phyloP scores from a whole-genome alignment of 257 asterid species.

The Jacaranda copaia region DNA sequence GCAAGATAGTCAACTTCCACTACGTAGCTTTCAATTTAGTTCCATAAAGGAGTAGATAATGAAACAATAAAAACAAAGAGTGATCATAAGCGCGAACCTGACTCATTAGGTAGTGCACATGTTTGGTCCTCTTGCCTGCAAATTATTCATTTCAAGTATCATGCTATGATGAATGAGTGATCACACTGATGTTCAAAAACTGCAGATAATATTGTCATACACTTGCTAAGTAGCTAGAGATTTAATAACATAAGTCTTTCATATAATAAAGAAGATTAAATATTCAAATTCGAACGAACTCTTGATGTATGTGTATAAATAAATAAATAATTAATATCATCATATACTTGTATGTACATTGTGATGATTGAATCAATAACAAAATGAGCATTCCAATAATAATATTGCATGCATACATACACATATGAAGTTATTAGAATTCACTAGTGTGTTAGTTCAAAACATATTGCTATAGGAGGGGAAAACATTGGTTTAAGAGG shows the following conservation, averaged over 20 bases:
- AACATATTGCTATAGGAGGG: too few species aligned
- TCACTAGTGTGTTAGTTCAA: too few species aligned
- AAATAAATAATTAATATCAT: too few species aligned
- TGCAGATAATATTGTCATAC: constrained; percentile 11
- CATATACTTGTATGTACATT: not conserved
- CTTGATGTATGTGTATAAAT: too few species aligned
- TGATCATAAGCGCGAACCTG: constrained; percentile 28
- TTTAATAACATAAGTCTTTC: too few species aligned
- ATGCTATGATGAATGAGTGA: constrained; percentile 12
- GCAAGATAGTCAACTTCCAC: constrained; percentile 38
- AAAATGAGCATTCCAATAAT: not conserved
- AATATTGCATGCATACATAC: too few species aligned
- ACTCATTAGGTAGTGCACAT: constrained; percentile 44
- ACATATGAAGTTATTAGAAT: too few species aligned
- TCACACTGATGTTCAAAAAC: constrained; percentile 8
- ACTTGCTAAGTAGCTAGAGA: too few species aligned
- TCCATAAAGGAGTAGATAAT: constrained; percentile 1
- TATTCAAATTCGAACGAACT: too few species aligned
- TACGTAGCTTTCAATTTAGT: not conserved
- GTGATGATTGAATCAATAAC: constrained; percentile 24
- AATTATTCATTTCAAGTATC: constrained; percentile 20
- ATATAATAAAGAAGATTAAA: too few species aligned
- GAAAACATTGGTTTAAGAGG: too few species aligned
- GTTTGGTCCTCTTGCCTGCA: constrained; percentile 36
- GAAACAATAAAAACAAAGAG: constrained; percentile 20